These are phyloP conservation scores for Lumnitzera racemosa DNA, from an alignment of 345 rosid genomes.

Conservation along the genomic window DNA sequence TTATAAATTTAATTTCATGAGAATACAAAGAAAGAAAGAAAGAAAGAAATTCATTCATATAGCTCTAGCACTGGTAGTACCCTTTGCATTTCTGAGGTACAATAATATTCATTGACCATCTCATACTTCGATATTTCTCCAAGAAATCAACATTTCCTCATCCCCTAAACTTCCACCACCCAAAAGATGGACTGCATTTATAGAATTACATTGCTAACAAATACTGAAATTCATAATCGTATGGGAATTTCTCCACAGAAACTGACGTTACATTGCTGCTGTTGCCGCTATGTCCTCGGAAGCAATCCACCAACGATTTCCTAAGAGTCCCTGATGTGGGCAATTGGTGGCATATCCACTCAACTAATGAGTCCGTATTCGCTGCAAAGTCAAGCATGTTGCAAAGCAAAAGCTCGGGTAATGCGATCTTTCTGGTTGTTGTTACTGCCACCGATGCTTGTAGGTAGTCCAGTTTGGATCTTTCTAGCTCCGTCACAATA, in stretches of 20 bases:
- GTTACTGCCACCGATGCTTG: constrained; percentile 78
- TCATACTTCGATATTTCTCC: no score
- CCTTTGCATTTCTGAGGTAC: no score
- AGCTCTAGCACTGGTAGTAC: no score
- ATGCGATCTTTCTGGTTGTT: constrained; percentile 49
- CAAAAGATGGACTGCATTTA: no score
- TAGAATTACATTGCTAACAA: constrained; percentile 49
- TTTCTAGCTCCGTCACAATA: constrained; percentile 58
- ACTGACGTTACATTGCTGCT: constrained; percentile 29
- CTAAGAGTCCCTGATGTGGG: constrained; percentile 79
- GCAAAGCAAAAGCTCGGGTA: constrained; percentile 66
- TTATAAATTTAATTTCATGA: no score
- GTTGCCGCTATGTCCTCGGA: constrained; percentile 38
- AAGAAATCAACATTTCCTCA: no score
- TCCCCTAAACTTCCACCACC: no score
- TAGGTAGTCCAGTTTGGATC: constrained; percentile 76
- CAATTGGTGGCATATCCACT: constrained; percentile 89
- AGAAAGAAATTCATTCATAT: no score
- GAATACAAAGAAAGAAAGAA: no score
- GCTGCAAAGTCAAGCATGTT: constrained; percentile 48
- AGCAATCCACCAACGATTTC: constrained; percentile 88
- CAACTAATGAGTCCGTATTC: constrained; percentile 50
- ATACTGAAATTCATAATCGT: constrained; percentile 84
- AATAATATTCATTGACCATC: no score
- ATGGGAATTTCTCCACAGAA: constrained; percentile 63